These are phyloP conservation scores for Xylaria hypoxylon DNA, from an alignment of 2,329 filamentous ascomycete genomes.

Conservation along the genomic window DNA sequence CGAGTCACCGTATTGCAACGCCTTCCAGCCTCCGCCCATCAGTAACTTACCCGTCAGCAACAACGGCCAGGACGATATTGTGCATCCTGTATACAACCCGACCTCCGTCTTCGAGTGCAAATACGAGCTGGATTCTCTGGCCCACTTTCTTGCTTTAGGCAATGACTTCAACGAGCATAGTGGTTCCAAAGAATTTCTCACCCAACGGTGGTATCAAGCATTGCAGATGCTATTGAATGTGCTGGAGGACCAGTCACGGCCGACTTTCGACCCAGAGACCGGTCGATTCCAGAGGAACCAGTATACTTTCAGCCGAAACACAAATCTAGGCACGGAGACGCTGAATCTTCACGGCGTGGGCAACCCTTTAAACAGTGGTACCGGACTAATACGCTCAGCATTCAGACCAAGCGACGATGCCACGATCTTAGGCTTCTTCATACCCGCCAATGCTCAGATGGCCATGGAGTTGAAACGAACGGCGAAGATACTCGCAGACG, in stretches of 20 bases:
- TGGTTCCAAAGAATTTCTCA: slow-evolving; percentile 81
- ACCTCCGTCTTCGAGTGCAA: slow-evolving; percentile 96
- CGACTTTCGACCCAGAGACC: slow-evolving; percentile 80
- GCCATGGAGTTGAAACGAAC: slow-evolving; percentile 85
- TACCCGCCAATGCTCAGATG: slow-evolving; percentile 97
- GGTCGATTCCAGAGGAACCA: slow-evolving; percentile 75
- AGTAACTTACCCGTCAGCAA: slow-evolving; percentile 77
- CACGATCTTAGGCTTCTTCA: slow-evolving; percentile 92
- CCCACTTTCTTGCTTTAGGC: slow-evolving; percentile 85
- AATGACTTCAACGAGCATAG: slow-evolving; percentile 91
- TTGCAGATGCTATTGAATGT: slow-evolving; percentile 79
- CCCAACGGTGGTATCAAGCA: slow-evolving; percentile 80
- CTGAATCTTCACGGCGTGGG: slow-evolving; percentile 83
- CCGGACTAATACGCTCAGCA: slow-evolving; percentile 87
- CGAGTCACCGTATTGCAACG: slow-evolving; percentile 95
- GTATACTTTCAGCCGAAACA: slow-evolving; percentile 89
- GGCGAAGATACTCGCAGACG: slow-evolving; percentile 73
- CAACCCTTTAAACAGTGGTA: slow-evolving; percentile 89
- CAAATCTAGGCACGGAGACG: slow-evolving; percentile 88
- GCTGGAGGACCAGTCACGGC: slow-evolving; percentile 79
- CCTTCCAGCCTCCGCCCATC: slow-evolving; percentile 93
- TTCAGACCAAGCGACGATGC: slow-evolving; percentile 97
- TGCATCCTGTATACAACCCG: slow-evolving; percentile 89
- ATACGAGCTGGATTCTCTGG: slow-evolving; percentile 96
- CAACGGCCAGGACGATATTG: slow-evolving; percentile 84